Conservation (phyloP, 1,284 basidiomycete species). For the Sanguinoderma infundibulare region DNA sequence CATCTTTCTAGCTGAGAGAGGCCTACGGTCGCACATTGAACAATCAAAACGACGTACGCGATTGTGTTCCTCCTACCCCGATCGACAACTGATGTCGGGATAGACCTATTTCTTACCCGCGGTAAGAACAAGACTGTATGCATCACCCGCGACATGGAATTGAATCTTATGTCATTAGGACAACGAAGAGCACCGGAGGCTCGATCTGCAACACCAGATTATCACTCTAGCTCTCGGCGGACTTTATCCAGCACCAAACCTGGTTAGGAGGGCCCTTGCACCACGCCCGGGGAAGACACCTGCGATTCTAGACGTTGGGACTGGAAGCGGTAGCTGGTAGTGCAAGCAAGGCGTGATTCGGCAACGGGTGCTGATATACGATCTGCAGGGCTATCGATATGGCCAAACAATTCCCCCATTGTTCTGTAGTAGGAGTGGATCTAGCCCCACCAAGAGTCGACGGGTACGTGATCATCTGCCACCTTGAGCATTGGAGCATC, state of each 20-base stretch:
- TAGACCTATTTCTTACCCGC: constrained; percentile 38
- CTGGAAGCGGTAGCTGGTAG: constrained; percentile 42
- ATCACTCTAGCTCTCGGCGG: constrained; percentile 36
- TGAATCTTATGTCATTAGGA: constrained; percentile 29
- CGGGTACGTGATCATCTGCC: constrained; percentile 26
- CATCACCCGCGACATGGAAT: not conserved
- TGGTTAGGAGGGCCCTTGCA: constrained; percentile 36
- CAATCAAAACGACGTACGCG: constrained; percentile 39
- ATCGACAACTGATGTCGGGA: constrained; percentile 8
- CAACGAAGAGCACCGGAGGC: constrained; percentile 38
- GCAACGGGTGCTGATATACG: constrained; percentile 2
- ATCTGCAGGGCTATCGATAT: constrained; percentile 39
- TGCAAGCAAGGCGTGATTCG: constrained; percentile 1
- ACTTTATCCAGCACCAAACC: constrained; percentile 35
- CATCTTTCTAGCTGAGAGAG: constrained; percentile 32
- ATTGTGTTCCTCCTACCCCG: not conserved
- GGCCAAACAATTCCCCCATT: constrained; percentile 40
- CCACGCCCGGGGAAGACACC: constrained; percentile 34
- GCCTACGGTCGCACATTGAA: constrained; percentile 39
- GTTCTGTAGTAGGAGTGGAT: constrained; percentile 40
- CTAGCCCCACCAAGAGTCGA: constrained; percentile 35
- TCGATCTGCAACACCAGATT: constrained; percentile 40
- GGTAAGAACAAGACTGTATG: constrained; percentile 20
- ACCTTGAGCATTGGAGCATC: not conserved
- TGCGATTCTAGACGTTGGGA: constrained; percentile 38